These are phyloP conservation scores for Carallia brachiata DNA, from an alignment of 345 rosid genomes.

Conservation along the genomic window DNA sequence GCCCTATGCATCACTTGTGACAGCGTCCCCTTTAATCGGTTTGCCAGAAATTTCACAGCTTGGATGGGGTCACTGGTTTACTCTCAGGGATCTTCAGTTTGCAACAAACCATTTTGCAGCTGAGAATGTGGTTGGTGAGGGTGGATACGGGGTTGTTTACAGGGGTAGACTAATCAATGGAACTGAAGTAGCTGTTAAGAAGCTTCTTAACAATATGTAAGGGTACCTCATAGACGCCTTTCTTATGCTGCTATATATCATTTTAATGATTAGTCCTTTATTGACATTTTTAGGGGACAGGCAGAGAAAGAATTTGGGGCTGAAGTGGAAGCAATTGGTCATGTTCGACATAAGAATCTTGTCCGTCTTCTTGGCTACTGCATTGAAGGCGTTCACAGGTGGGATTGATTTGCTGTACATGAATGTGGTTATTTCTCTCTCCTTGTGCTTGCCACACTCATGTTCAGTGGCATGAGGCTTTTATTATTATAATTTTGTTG, in stretches of 20 bases:
- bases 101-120: slow-evolving; percentile 75
- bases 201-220: slow-evolving; percentile 92
- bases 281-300: slow-evolving; percentile 70
- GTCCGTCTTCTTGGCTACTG: slow-evolving; percentile 91
- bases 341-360: slow-evolving; percentile 92
- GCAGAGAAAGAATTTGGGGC: slow-evolving; percentile 96
- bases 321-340: slow-evolving; percentile 98
- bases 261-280: slow-evolving; percentile 11
- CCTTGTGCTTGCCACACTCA: not conserved
- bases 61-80: slow-evolving; percentile 99
- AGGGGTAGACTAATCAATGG: slow-evolving; percentile 83
- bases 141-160: slow-evolving; percentile 97
- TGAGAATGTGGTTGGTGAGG: slow-evolving; percentile 90
- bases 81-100: slow-evolving; percentile 89
- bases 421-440: not conserved
- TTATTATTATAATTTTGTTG: not conserved
- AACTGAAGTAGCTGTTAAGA: slow-evolving; percentile 94
- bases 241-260: not conserved
- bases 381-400: slow-evolving; percentile 93
- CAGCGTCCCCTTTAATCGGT: slow-evolving; percentile 88
- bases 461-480: slow-evolving; percentile 1
- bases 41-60: slow-evolving; percentile 92
- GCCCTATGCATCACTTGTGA: slow-evolving; percentile 55
- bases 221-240: slow-evolving; percentile 15
- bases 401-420: slow-evolving; percentile 17